Conservation (phyloP, 345 rosid species). For the Boechera divaricarpa region DNA sequence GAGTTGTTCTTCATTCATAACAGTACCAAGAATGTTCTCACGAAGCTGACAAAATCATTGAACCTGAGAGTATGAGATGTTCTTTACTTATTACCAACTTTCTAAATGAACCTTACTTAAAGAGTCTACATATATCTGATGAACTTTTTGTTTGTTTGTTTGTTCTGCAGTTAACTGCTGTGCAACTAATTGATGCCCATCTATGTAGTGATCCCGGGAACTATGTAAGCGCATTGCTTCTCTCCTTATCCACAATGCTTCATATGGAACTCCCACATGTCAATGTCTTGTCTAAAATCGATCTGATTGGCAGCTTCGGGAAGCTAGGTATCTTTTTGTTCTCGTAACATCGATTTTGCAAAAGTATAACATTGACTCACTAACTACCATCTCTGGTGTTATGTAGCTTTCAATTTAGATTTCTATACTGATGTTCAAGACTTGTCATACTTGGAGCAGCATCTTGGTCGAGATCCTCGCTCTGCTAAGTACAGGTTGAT, state of each 20-base stretch:
- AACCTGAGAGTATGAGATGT: constrained; percentile 72
- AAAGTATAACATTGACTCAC: background rate
- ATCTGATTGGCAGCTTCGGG: constrained; percentile 88
- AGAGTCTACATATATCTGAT: constrained; percentile 23
- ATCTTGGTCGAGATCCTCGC: constrained; percentile 80
- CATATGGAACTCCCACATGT: constrained; percentile 93
- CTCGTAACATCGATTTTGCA: background rate
- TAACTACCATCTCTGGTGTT: constrained; percentile 28
- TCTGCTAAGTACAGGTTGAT: constrained; percentile 83
- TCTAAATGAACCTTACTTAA: constrained; percentile 10
- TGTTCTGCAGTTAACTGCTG: constrained; percentile 75
- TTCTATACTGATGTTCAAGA: constrained; percentile 92
- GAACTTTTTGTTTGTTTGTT: background rate
- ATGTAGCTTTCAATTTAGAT: constrained; percentile 81
- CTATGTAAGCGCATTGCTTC: constrained; percentile 82
- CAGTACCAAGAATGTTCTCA: constrained; percentile 73
- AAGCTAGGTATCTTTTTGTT: constrained; percentile 62
- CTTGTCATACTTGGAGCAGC: constrained; percentile 72
- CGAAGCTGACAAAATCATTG: constrained; percentile 75
- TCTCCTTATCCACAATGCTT: constrained; percentile 85
- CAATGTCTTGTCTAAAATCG: constrained; percentile 93
- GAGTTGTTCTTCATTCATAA: constrained; percentile 87
- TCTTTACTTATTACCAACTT: background rate
- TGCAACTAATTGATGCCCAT: constrained; percentile 87
- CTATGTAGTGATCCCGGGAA: constrained; percentile 90